Evolutionary conservation across 2,329 filamentous ascomycete genomes (phyloP).

Genomic region (Myriosclerotinia scirpicola): DNA sequence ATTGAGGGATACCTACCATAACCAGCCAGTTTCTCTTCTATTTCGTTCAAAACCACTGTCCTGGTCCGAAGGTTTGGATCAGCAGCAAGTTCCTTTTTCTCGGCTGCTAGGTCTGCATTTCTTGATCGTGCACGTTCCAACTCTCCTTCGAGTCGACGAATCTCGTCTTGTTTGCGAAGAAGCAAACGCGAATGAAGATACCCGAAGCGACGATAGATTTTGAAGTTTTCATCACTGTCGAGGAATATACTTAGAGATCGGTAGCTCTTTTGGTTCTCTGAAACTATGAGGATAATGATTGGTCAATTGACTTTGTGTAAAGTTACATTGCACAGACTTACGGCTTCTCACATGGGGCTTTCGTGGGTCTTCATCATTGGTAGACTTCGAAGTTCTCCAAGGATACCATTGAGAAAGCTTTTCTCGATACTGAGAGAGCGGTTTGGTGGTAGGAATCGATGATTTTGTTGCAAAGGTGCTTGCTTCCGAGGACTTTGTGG

Average conservation of each 20-base stretch:
- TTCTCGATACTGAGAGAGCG: background rate
- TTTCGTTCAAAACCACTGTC: constrained; percentile 25
- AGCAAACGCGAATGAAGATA: constrained; percentile 44
- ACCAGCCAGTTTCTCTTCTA: constrained; percentile 26
- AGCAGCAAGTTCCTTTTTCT: constrained; percentile 7
- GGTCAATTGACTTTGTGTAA: background rate
- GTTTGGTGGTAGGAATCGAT: background rate
- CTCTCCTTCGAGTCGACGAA: constrained; percentile 30
- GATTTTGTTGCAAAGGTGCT: constrained; percentile 1
- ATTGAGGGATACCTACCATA: constrained; percentile 15
- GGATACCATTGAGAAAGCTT: background rate
- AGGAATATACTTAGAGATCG: constrained; percentile 44
- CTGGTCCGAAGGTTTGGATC: constrained; percentile 6
- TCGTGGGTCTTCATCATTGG: background rate
- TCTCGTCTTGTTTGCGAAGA: constrained; percentile 32
- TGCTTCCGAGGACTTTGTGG: background rate
- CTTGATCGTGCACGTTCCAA: constrained; percentile 26
- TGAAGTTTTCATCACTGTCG: constrained; percentile 46
- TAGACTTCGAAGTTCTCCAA: background rate
- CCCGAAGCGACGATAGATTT: constrained; percentile 46
- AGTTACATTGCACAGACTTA: background rate
- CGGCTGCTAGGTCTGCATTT: constrained; percentile 19
- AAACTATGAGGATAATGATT: constrained; percentile 20
- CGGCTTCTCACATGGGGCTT: constrained; percentile 11
- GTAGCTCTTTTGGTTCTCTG: constrained; percentile 40